These are phyloP conservation scores for Penicillium frequentans DNA, from an alignment of 2,329 filamentous ascomycete genomes.

Conservation along the genomic window DNA sequence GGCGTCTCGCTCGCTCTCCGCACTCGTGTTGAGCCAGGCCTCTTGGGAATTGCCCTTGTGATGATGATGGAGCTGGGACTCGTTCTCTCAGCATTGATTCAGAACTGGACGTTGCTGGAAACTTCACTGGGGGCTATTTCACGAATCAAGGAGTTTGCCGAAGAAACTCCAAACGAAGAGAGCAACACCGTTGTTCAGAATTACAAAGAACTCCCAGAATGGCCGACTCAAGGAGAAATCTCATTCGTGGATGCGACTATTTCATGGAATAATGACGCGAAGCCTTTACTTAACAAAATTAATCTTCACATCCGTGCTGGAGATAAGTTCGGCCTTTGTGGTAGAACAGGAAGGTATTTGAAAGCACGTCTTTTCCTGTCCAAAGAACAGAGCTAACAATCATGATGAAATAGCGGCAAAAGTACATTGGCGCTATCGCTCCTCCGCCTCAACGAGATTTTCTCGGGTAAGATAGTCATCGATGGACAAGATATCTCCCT, in stretches of 20 bases:
- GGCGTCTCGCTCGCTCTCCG: conserved; percentile 41
- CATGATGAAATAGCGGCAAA: conserved; percentile 18
- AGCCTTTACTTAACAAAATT: conserved; percentile 27
- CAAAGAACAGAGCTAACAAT: background rate
- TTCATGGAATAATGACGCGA: conserved; percentile 10
- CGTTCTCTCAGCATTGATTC: conserved; percentile 45
- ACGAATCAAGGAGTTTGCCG: conserved; percentile 52
- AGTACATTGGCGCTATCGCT: conserved; percentile 21
- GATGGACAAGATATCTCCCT: conserved; percentile 25
- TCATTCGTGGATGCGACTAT: conserved; percentile 17
- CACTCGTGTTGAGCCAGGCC: conserved; percentile 39
- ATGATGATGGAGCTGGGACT: conserved; percentile 49
- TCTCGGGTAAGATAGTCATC: conserved; percentile 23
- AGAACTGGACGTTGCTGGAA: conserved; percentile 56
- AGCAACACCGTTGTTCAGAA: background rate
- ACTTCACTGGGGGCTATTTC: conserved; percentile 58
- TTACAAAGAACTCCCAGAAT: conserved; percentile 3
- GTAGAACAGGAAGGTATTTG: conserved; percentile 30
- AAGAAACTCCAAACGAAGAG: conserved; percentile 29
- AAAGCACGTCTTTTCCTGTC: background rate
- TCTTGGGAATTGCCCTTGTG: conserved; percentile 48
- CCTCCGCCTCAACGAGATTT: conserved; percentile 29
- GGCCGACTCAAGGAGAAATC: conserved; percentile 25
- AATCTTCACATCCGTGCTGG: conserved; percentile 25
- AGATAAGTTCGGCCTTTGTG: conserved; percentile 37